Conservation (phyloP, 305 asterid species). For the Salvia sclarea region DNA sequence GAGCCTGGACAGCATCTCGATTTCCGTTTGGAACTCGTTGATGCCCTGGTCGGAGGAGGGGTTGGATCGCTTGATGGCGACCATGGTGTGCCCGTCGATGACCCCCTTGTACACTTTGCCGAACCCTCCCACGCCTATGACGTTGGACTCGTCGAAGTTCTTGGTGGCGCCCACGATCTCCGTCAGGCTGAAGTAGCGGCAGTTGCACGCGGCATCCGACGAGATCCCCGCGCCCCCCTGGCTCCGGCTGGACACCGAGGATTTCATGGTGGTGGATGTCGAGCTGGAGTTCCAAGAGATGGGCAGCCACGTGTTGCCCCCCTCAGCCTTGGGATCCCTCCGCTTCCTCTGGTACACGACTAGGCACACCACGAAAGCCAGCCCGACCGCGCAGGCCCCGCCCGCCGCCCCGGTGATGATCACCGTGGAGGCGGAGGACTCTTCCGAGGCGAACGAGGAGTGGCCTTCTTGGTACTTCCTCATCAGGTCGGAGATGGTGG, state of each 20-base stretch:
- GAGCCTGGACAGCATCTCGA: conserved; percentile 79
- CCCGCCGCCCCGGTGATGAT: conserved; percentile 74
- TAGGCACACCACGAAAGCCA: conserved; percentile 59
- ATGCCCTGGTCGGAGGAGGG: conserved; percentile 94
- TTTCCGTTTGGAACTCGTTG: conserved; percentile 82
- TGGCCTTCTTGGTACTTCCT: conserved; percentile 46
- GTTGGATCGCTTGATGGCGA: conserved; percentile 84
- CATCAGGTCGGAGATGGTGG: conserved; percentile 78
- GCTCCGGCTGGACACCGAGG: conserved; percentile 43
- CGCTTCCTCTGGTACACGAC: conserved; percentile 48
- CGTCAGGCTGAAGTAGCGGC: conserved; percentile 69
- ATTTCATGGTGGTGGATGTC: conserved; percentile 47
- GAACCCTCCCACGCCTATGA: conserved; percentile 89
- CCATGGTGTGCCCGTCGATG: conserved; percentile 57
- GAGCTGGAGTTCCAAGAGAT: conserved; percentile 62
- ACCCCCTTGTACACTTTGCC: conserved; percentile 89
- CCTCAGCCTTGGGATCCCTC: conserved; percentile 39
- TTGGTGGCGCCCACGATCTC: conserved; percentile 72
- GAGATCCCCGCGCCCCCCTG: conserved; percentile 53
- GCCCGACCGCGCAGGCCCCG: conserved; percentile 72
- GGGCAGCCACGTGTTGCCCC: conserved; percentile 66
- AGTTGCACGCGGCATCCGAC: conserved; percentile 71
- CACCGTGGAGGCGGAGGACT: conserved; percentile 26
- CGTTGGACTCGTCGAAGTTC: conserved; percentile 76
- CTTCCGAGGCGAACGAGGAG: conserved; percentile 18